Percentiles rank a stretch among this genome's conserved stretches.
phyloP scores from a whole-genome alignment of 2,329 filamentous ascomycete species.

The Ceratocystiopsis sp. region DNA sequence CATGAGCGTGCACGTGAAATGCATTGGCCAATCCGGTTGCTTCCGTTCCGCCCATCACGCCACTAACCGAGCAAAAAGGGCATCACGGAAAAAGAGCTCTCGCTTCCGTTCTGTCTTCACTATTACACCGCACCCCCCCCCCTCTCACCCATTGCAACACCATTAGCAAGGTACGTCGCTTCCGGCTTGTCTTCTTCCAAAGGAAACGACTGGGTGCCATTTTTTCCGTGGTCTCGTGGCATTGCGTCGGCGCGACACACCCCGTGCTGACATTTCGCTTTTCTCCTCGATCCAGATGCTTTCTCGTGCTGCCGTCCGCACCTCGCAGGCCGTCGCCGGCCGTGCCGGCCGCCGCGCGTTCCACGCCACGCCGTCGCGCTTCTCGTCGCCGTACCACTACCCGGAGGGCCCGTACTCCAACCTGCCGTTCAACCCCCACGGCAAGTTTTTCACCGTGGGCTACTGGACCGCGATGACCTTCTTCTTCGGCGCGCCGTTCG shows the following conservation, averaged over 20 bases:
- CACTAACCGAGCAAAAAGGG: too few species aligned
- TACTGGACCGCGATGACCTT: slow-evolving; percentile 57
- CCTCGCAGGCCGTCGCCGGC: slow-evolving; percentile 38
- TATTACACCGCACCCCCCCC: too few species aligned
- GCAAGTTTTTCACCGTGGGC: slow-evolving; percentile 63
- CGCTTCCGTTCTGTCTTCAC: neutral
- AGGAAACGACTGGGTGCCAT: too few species aligned
- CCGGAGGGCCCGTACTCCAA: slow-evolving; percentile 89
- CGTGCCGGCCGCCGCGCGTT: slow-evolving; percentile 79
- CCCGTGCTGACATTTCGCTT: too few species aligned
- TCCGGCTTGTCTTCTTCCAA: too few species aligned
- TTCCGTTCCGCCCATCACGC: neutral
- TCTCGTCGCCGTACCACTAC: slow-evolving; percentile 93
- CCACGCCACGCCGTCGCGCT: slow-evolving; percentile 69
- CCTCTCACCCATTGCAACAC: slow-evolving; percentile 3
- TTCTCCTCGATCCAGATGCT: slow-evolving; percentile 49
- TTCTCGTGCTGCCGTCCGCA: slow-evolving; percentile 43
- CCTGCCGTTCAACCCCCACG: slow-evolving; percentile 92
- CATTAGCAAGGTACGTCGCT: slow-evolving; percentile 3
- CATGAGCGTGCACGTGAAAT: too few species aligned
- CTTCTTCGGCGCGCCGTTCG: slow-evolving; percentile 46
- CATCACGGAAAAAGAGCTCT: too few species aligned
- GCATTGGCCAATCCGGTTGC: neutral
- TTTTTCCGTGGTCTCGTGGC: too few species aligned
- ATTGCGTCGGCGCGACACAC: too few species aligned